Evolutionary conservation across 768 basidiomycete species (phyloP).

Genomic region (Pleurotus citrinopileatus): DNA sequence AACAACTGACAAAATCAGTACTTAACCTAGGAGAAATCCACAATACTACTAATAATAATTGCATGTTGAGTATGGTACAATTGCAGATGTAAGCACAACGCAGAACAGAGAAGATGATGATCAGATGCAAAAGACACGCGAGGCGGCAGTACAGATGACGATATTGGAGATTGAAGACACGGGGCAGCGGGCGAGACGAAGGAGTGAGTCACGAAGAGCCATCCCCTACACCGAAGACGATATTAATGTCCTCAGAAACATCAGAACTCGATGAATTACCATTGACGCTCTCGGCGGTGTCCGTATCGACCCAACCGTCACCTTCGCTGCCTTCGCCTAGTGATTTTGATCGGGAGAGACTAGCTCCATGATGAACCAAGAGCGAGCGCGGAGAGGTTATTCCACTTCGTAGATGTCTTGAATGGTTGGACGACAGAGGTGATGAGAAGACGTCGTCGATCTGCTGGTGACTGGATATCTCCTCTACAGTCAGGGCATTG

Average conservation of each 20-base stretch:
- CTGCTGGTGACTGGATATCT: not conserved
- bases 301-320: conserved; percentile 16
- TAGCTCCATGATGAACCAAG: not conserved
- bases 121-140: not conserved
- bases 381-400: not conserved
- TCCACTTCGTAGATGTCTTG: no score
- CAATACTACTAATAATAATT: not conserved
- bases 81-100: not conserved
- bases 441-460: not conserved
- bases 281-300: conserved; percentile 5
- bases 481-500: not conserved
- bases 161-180: no score
- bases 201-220: no score
- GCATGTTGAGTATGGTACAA: not conserved
- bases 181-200: no score
- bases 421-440: no score
- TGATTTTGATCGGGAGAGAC: not conserved
- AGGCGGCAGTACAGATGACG: not conserved
- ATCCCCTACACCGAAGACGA: no score
- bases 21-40: not conserved
- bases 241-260: not conserved
- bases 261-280: not conserved
- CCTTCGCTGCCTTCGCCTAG: not conserved
- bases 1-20: no score
- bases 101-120: not conserved